These are phyloP conservation scores for Coemansia reversa DNA, from an alignment of 192 early-diverging fungal genomes.

Conservation along the genomic window DNA sequence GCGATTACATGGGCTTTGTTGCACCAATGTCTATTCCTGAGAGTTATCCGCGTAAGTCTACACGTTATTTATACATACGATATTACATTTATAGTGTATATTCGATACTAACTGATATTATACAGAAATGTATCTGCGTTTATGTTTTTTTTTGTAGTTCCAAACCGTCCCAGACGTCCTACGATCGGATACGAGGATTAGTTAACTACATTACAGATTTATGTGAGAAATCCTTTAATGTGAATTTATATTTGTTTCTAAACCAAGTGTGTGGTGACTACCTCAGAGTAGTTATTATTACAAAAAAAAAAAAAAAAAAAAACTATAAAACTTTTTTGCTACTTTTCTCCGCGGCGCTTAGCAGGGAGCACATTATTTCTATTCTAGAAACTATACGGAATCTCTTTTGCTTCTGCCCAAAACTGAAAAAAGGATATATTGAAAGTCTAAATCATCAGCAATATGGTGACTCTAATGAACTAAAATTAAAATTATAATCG, in stretches of 20 bases:
- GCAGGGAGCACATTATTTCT: too few species aligned
- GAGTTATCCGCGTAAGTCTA: slow-evolving; percentile 47
- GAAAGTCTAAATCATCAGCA: too few species aligned
- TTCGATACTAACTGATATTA: not conserved
- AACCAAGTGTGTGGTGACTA: not conserved
- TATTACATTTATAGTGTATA: too few species aligned
- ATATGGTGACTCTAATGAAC: too few species aligned
- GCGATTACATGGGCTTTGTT: slow-evolving; percentile 26
- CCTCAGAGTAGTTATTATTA: not conserved
- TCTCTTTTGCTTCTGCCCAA: too few species aligned
- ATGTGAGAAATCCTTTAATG: too few species aligned
- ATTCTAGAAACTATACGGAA: too few species aligned
- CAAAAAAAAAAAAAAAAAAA: too few species aligned
- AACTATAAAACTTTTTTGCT: too few species aligned
- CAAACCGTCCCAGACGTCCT: slow-evolving; percentile 34
- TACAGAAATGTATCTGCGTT: not conserved
- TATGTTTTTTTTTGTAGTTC: slow-evolving; percentile 26
- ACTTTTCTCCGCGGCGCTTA: too few species aligned
- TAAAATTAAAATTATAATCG: too few species aligned
- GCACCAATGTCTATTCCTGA: slow-evolving; percentile 30
- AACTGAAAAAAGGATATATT: too few species aligned
- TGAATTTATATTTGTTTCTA: not conserved
- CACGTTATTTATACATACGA: not conserved
- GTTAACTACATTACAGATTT: not conserved
- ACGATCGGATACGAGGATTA: slow-evolving; percentile 46